A percentile compares a stretch with the other conserved stretches of the same genome.
phyloP scores from a whole-genome alignment of 495 filamentous ascomycete genomes.

The Hypomontagnella monticulosa region DNA sequence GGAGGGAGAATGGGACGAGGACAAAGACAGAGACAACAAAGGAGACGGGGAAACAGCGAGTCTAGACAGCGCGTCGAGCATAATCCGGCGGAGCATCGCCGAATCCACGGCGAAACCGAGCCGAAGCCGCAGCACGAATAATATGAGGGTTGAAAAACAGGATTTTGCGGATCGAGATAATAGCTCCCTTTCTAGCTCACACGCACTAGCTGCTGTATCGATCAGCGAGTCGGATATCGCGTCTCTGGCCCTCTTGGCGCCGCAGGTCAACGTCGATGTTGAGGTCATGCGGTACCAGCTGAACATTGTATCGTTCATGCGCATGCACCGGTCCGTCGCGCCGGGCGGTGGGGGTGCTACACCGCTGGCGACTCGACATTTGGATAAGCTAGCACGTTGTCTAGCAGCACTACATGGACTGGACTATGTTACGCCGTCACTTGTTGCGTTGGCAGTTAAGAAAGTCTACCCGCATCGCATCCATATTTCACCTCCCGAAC shows the following conservation, averaged over 20 bases:
- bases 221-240: conserved; percentile 50
- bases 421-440: conserved; percentile 82
- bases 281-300: conserved; percentile 84
- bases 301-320: conserved; percentile 85
- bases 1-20: conserved; percentile 59
- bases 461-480: conserved; percentile 92
- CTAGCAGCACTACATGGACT: conserved; percentile 87
- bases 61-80: conserved; percentile 46
- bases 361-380: conserved; percentile 78
- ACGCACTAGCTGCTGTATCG: background rate
- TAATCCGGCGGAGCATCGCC: conserved; percentile 35
- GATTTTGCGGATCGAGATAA: background rate
- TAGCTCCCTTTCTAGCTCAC: background rate
- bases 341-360: conserved; percentile 69
- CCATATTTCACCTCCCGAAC: conserved; percentile 69
- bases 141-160: background rate
- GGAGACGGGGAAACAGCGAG: conserved; percentile 40
- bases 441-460: conserved; percentile 82
- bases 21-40: conserved; percentile 25
- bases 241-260: conserved; percentile 47
- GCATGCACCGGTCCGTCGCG: conserved; percentile 83
- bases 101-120: conserved; percentile 1
- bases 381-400: conserved; percentile 70
- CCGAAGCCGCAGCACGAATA: conserved; percentile 11
- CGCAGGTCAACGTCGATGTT: conserved; percentile 47